Evolutionary conservation across 2,329 filamentous ascomycete genomes (phyloP).

Genomic region (Cladosporium sp.): DNA sequence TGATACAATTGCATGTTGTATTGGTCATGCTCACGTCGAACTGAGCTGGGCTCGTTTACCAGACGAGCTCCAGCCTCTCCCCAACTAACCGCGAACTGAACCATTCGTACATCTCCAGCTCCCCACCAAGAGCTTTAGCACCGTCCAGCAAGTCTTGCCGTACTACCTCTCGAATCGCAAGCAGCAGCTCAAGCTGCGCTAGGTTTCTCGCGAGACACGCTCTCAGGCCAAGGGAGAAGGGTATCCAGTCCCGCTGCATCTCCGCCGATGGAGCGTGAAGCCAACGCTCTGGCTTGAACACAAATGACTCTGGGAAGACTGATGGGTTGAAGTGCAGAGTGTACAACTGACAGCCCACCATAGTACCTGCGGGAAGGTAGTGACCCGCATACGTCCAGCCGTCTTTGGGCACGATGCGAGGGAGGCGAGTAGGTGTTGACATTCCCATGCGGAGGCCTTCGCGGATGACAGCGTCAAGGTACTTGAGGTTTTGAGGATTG

Average conservation of each 20-base stretch:
- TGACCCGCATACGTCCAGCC: constrained; percentile 39
- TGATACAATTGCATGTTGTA: too few relatives aligned
- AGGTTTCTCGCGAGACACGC: constrained; percentile 54
- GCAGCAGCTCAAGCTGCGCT: constrained; percentile 46
- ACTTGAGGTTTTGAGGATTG: constrained; percentile 42
- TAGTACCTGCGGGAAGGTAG: constrained; percentile 43
- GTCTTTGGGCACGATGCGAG: constrained; percentile 47
- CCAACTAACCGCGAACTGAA: constrained; percentile 56
- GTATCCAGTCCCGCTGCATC: constrained; percentile 48
- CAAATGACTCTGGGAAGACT: constrained; percentile 45
- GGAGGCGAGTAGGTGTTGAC: constrained; percentile 54
- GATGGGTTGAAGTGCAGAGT: constrained; percentile 49
- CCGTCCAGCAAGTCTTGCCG: constrained; percentile 47
- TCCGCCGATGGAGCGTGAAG: constrained; percentile 36
- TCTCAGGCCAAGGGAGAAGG: constrained; percentile 51
- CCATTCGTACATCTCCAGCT: constrained; percentile 56
- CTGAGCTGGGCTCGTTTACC: constrained; percentile 17
- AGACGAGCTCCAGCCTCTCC: constrained; percentile 47
- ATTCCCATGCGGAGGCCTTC: constrained; percentile 54
- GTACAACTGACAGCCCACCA: constrained; percentile 48
- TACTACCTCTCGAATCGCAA: constrained; percentile 46
- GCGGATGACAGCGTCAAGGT: constrained; percentile 51
- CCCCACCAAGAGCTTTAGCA: constrained; percentile 42
- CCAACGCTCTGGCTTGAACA: constrained; percentile 54
- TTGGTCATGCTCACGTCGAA: too few relatives aligned